Evolutionary conservation across 2,329 filamentous ascomycete genomes (phyloP).

Genomic region (Xylariaceae sp.): DNA sequence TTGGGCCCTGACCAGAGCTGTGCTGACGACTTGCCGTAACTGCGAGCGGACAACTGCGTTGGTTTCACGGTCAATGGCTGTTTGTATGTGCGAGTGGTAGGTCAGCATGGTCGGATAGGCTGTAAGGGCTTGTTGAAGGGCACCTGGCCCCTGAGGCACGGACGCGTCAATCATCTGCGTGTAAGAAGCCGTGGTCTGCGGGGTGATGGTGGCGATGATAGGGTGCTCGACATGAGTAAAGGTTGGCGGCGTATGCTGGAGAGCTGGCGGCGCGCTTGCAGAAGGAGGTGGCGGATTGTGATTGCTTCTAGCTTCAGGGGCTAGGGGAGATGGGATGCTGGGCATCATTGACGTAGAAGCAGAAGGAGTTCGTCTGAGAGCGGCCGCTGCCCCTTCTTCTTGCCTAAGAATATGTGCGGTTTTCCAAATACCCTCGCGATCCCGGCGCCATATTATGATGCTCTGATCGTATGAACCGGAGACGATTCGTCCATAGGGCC

Average conservation of each 20-base stretch:
- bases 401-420: slow-evolving; percentile 75
- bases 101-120: slow-evolving; percentile 53
- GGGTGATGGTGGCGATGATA: slow-evolving; percentile 37
- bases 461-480: slow-evolving; percentile 96
- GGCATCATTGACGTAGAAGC: slow-evolving; percentile 9
- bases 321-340: slow-evolving; percentile 21
- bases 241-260: slow-evolving; percentile 30
- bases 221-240: slow-evolving; percentile 37
- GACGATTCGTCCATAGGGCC: slow-evolving; percentile 89
- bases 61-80: slow-evolving; percentile 54
- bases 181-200: slow-evolving; percentile 46
- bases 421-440: slow-evolving; percentile 83
- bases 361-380: slow-evolving; percentile 36
- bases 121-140: slow-evolving; percentile 49
- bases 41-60: slow-evolving; percentile 52
- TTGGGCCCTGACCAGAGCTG: slow-evolving; percentile 49
- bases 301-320: slow-evolving; percentile 12
- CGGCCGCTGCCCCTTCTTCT: slow-evolving; percentile 65
- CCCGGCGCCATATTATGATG: slow-evolving; percentile 91
- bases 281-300: slow-evolving; percentile 25
- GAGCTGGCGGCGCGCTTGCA: slow-evolving; percentile 30
- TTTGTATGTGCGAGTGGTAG: slow-evolving; percentile 52
- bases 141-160: slow-evolving; percentile 52
- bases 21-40: slow-evolving; percentile 53
- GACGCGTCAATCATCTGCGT: slow-evolving; percentile 56